Conservation (phyloP, 495 filamentous ascomycete species). For the Lasiosphaeris hirsuta region DNA sequence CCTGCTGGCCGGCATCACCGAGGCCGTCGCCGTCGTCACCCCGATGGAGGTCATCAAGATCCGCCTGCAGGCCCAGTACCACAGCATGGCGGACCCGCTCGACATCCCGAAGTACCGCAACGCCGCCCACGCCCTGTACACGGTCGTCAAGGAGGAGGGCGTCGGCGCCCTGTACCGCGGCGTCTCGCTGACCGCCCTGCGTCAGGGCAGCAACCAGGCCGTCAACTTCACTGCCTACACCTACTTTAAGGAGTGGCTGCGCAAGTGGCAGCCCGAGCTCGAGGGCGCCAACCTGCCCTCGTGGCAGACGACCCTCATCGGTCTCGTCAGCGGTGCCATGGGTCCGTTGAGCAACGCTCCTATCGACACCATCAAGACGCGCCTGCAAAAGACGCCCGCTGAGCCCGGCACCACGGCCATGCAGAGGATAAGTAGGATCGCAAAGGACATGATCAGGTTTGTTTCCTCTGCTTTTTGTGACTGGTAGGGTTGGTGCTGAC, state of each 20-base stretch:
- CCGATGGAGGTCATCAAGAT: conserved; percentile 99
- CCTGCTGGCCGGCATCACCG: conserved; percentile 87
- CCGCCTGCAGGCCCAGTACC: conserved; percentile 93
- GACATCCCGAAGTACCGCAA: conserved; percentile 96
- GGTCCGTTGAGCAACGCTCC: conserved; percentile 94
- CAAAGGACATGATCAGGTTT: conserved; percentile 87
- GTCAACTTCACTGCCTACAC: conserved; percentile 99
- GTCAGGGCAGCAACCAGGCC: conserved; percentile 95
- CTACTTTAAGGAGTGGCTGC: conserved; percentile 78
- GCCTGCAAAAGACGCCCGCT: conserved; percentile 85
- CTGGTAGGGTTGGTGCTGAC: neutral
- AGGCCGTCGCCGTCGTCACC: conserved; percentile 92
- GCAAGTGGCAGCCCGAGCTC: conserved; percentile 63
- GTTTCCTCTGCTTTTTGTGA: conserved; percentile 16
- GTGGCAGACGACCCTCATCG: conserved; percentile 89
- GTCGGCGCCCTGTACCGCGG: conserved; percentile 83
- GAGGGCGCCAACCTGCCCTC: conserved; percentile 61
- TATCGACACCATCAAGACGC: conserved; percentile 98
- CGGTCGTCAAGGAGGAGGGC: conserved; percentile 88
- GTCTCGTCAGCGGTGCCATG: conserved; percentile 89
- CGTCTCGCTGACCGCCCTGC: conserved; percentile 85
- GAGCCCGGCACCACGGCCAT: conserved; percentile 76
- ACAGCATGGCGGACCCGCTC: conserved; percentile 87
- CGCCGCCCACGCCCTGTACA: conserved; percentile 92
- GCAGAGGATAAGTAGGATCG: conserved; percentile 71